Evolutionary conservation across 2,329 filamentous ascomycete species (phyloP).

Genomic region (Cladosporium oxysporum): DNA sequence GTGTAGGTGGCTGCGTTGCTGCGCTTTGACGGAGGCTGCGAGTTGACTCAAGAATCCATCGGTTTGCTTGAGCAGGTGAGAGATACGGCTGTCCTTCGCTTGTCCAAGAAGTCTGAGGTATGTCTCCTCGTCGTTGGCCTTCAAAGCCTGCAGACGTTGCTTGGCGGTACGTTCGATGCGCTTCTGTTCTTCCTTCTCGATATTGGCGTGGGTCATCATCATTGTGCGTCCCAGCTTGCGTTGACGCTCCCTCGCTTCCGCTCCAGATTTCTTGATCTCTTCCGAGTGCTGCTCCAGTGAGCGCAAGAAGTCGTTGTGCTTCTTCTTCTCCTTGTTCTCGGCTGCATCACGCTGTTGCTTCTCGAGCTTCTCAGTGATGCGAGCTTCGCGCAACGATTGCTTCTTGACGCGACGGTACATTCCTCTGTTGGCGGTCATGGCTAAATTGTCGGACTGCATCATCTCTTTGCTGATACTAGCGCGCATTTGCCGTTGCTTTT

Average conservation of each 20-base stretch:
- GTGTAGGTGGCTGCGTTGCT: slow-evolving; percentile 75
- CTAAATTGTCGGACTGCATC: slow-evolving; percentile 92
- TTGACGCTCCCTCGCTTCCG: slow-evolving; percentile 69
- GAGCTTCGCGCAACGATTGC: slow-evolving; percentile 89
- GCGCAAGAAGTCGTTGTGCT: slow-evolving; percentile 87
- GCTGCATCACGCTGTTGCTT: slow-evolving; percentile 97
- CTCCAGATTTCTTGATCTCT: slow-evolving; percentile 70
- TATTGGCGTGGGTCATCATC: slow-evolving; percentile 86
- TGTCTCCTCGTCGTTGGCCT: slow-evolving; percentile 98
- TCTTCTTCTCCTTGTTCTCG: slow-evolving; percentile 96
- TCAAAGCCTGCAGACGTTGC: slow-evolving; percentile 97
- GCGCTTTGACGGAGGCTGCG: slow-evolving; percentile 88
- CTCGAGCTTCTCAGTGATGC: slow-evolving; percentile 97
- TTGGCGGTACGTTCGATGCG: slow-evolving; percentile 96
- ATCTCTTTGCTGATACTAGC: slow-evolving; percentile 88
- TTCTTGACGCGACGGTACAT: slow-evolving; percentile 95
- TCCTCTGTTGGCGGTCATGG: slow-evolving; percentile 93
- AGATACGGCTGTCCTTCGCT: slow-evolving; percentile 98
- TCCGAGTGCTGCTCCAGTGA: slow-evolving; percentile 80
- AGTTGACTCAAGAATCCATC: slow-evolving; percentile 97
- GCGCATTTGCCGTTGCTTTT: slow-evolving; percentile 82
- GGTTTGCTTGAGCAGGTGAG: slow-evolving; percentile 92
- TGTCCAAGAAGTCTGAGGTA: slow-evolving; percentile 97
- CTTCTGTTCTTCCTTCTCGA: slow-evolving; percentile 99
- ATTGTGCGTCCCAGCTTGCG: slow-evolving; percentile 89